A percentile compares a stretch with the other conserved stretches of the same genome.
Evolutionary conservation across 2,329 filamentous ascomycete genomes (phyloP).

Genomic region (Tolypocladium tundrense): DNA sequence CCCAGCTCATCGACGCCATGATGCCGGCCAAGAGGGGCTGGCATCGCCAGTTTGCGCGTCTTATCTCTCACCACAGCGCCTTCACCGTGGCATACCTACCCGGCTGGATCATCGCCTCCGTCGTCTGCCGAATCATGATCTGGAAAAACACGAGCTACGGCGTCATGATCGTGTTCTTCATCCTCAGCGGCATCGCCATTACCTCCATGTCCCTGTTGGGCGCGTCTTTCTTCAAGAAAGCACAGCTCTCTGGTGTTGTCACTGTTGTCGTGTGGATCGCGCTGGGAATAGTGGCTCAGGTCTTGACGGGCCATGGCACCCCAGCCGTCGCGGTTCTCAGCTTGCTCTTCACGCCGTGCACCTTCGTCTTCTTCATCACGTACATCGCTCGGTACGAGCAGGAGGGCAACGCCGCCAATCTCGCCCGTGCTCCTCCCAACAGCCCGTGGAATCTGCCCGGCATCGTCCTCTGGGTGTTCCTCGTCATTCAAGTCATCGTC

Average conservation of each 20-base stretch:
- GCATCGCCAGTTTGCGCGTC: conserved; percentile 68
- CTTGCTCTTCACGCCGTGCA: conserved; percentile 76
- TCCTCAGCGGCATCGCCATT: conserved; percentile 66
- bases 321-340: conserved; percentile 59
- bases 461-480: conserved; percentile 67
- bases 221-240: conserved; percentile 74
- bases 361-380: conserved; percentile 75
- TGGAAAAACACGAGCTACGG: conserved; percentile 52
- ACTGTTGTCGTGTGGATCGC: conserved; percentile 65
- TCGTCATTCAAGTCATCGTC: conserved; percentile 64
- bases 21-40: conserved; percentile 66
- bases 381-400: conserved; percentile 69
- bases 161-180: conserved; percentile 63
- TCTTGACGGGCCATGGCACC: conserved; percentile 52
- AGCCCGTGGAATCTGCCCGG: conserved; percentile 62
- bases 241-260: conserved; percentile 78
- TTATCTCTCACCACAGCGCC: conserved; percentile 68
- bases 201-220: conserved; percentile 73
- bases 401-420: conserved; percentile 45
- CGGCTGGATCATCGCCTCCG: conserved; percentile 68
- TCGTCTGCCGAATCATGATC: conserved; percentile 52
- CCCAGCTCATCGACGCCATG: conserved; percentile 83
- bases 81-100: conserved; percentile 74
- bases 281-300: conserved; percentile 73
- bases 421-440: conserved; percentile 50